A percentile compares a stretch with the other conserved stretches of the same genome.
Conservation (phyloP, 352 stramenopile species). For the Sclerospora graminicola region DNA sequence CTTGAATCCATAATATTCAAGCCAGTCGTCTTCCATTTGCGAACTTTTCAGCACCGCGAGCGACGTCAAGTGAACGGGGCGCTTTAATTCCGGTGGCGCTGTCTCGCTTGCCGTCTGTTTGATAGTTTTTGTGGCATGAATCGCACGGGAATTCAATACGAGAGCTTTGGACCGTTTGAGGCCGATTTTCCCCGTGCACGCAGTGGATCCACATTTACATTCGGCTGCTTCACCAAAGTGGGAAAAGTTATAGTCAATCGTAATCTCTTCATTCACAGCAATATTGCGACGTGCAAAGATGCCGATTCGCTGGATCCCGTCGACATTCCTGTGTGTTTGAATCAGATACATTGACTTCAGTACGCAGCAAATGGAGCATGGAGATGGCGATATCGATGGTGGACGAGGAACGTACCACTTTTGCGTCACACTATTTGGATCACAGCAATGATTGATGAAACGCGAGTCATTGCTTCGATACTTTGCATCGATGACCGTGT, state of each 20-base stretch:
- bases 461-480: slow-evolving; percentile 88
- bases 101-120: slow-evolving; percentile 16
- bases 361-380: background rate
- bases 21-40: slow-evolving; percentile 57
- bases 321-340: slow-evolving; percentile 41
- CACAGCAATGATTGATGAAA: slow-evolving; percentile 95
- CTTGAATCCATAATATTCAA: slow-evolving; percentile 48
- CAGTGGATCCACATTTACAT: slow-evolving; percentile 64
- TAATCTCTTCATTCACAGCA: slow-evolving; percentile 53
- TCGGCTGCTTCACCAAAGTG: slow-evolving; percentile 69
- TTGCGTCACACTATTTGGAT: slow-evolving; percentile 91
- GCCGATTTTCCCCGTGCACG: slow-evolving; percentile 67
- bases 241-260: slow-evolving; percentile 81
- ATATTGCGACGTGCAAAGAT: slow-evolving; percentile 70
- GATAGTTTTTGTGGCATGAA: slow-evolving; percentile 12
- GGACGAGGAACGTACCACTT: slow-evolving; percentile 59
- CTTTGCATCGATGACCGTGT: slow-evolving; percentile 78
- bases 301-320: slow-evolving; percentile 58
- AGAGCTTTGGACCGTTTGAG: slow-evolving; percentile 47
- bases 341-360: background rate
- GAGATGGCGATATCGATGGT: background rate
- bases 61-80: slow-evolving; percentile 50
- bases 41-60: slow-evolving; percentile 68
- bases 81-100: slow-evolving; percentile 46
- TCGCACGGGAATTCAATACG: slow-evolving; percentile 13